phyloP scores from a whole-genome alignment of 805 yeast species.

The Wickerhamomyces chambardii region DNA sequence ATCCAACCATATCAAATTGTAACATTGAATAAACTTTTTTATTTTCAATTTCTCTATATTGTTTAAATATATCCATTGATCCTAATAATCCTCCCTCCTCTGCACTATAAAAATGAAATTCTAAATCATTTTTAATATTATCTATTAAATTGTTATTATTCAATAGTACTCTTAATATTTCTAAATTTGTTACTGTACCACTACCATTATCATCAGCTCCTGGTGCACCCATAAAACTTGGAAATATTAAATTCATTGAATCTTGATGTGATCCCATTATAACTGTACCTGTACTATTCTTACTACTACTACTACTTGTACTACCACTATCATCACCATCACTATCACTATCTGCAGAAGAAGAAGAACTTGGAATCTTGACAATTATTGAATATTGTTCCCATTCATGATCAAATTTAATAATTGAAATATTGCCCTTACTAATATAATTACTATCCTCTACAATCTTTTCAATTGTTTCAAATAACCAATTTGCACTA shows the following conservation, averaged over 20 bases:
- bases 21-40: conserved; percentile 71
- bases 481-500: conserved; percentile 62
- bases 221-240: conserved; percentile 64
- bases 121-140: conserved; percentile 63
- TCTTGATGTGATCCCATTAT: conserved; percentile 90
- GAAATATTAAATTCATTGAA: conserved; percentile 67
- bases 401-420: conserved; percentile 62
- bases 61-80: conserved; percentile 65
- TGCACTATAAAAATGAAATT: conserved; percentile 92
- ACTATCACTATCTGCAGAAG: conserved; percentile 16
- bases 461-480: conserved; percentile 27
- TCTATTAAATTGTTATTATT: conserved; percentile 29
- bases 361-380: conserved; percentile 39
- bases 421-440: conserved; percentile 28
- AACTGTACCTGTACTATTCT: conserved; percentile 25
- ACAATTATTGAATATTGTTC: conserved; percentile 71
- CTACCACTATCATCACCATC: no score
- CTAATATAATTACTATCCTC: conserved; percentile 16
- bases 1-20: conserved; percentile 75
- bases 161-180: conserved; percentile 58
- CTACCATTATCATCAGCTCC: conserved; percentile 96
- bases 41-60: conserved; percentile 26
- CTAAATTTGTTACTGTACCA: conserved; percentile 74
- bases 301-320: no score
- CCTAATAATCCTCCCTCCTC: conserved; percentile 93